A percentile compares a stretch with the other conserved stretches of the same genome.
Evolutionary conservation across 2,329 filamentous ascomycete species (phyloP).

Genomic region (Hymenoscyphus repandus): DNA sequence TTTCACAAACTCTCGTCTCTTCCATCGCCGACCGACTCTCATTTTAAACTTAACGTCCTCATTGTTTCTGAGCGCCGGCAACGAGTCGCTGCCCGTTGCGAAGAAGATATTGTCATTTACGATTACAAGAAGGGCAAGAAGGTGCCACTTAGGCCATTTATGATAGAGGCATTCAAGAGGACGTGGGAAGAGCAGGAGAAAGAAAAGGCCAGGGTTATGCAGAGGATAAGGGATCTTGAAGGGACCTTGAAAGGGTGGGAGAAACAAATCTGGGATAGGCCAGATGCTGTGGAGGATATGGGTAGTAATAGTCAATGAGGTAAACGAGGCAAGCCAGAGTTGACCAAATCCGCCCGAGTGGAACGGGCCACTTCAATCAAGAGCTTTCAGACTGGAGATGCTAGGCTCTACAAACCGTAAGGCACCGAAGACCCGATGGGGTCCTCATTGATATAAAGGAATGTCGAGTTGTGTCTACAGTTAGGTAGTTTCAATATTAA

Average conservation of each 20-base stretch:
- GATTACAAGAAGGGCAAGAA: slow-evolving; percentile 61
- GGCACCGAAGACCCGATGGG: too few species aligned
- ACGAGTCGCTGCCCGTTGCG: slow-evolving; percentile 65
- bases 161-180: slow-evolving; percentile 53
- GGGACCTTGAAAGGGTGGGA: slow-evolving; percentile 59
- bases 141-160: slow-evolving; percentile 51
- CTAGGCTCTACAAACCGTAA: too few species aligned
- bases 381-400: too few species aligned
- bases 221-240: slow-evolving; percentile 60
- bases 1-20: slow-evolving; percentile 65
- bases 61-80: slow-evolving; percentile 72
- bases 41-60: slow-evolving; percentile 55
- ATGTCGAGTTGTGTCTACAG: too few species aligned
- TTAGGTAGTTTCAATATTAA: too few species aligned
- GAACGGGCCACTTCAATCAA: too few species aligned
- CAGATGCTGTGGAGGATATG: slow-evolving; percentile 66
- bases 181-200: slow-evolving; percentile 58
- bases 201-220: slow-evolving; percentile 51
- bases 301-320: slow-evolving; percentile 31
- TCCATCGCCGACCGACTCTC: slow-evolving; percentile 31
- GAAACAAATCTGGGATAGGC: slow-evolving; percentile 66
- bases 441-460: too few species aligned
- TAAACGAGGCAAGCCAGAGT: too few species aligned
- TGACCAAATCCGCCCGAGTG: too few species aligned
- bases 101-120: slow-evolving; percentile 76